Conservation (phyloP, 1,139 yeast genomes). For the Suhomyces coccinellae region DNA sequence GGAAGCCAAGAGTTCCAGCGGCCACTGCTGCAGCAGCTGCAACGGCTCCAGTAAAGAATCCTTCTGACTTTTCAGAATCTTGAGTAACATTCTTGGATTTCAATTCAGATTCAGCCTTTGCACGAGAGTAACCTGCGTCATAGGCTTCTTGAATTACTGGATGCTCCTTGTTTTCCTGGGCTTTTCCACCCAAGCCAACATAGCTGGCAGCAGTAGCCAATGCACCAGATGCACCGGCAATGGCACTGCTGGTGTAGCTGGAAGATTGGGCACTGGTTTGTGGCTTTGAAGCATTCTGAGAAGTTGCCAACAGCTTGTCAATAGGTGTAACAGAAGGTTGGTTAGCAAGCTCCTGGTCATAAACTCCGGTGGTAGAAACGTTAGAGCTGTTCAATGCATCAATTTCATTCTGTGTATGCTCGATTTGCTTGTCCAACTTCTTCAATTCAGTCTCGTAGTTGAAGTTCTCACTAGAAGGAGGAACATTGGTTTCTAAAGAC, state of each 20-base stretch:
- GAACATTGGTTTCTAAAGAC: conserved; percentile 13
- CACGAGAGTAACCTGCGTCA: conserved; percentile 15
- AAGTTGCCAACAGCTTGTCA: conserved; percentile 4
- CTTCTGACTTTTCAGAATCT: not conserved
- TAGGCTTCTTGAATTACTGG: conserved; percentile 21
- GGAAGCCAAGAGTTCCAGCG: conserved; percentile 14
- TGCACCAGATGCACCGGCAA: conserved; percentile 13
- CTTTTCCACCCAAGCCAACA: conserved; percentile 14
- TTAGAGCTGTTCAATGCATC: conserved; percentile 21
- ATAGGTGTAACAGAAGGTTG: not conserved
- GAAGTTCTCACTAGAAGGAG: conserved; percentile 21
- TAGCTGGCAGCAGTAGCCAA: conserved; percentile 19
- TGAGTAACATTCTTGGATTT: too few species aligned
- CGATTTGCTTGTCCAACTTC: conserved; percentile 26
- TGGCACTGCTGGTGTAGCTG: conserved; percentile 7
- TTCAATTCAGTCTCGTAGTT: conserved; percentile 26
- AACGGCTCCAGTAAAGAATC: conserved; percentile 11
- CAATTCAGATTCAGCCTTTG: too few species aligned
- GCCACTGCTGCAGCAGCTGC: conserved; percentile 16
- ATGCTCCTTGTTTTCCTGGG: conserved; percentile 5
- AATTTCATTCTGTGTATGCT: conserved; percentile 27
- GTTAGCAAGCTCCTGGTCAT: conserved; percentile 17
- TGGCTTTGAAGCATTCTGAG: not conserved
- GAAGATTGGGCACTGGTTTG: not conserved
- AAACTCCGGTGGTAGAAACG: conserved; percentile 21